Evolutionary conservation across 2,329 filamentous ascomycete genomes (phyloP).

Genomic region (Pleoardoris graminearum): DNA sequence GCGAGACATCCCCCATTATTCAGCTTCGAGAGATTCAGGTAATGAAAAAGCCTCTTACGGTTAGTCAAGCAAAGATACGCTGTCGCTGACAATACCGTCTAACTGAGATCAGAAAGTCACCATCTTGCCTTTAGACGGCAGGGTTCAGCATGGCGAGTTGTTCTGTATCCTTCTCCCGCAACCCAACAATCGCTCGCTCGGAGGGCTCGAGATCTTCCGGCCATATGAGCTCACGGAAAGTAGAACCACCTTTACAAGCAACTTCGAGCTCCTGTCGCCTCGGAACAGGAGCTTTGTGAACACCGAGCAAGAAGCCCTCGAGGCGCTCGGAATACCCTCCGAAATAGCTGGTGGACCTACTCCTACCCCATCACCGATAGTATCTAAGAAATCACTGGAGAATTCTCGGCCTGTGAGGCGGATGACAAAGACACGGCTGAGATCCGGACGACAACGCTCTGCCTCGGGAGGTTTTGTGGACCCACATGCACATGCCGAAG

Average conservation of each 20-base stretch:
- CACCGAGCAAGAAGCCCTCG: neutral
- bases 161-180: conserved; percentile 28
- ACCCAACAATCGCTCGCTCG: conserved; percentile 17
- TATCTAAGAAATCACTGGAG: neutral
- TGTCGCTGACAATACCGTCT: neutral
- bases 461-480: neutral
- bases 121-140: conserved; percentile 21
- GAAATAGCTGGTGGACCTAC: neutral
- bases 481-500: neutral
- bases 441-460: neutral
- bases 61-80: conserved; percentile 4
- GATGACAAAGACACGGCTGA: neutral
- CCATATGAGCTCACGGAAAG: conserved; percentile 13
- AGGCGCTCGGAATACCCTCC: neutral
- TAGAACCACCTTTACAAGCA: conserved; percentile 14
- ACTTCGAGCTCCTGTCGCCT: conserved; percentile 17
- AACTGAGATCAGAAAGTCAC: conserved; percentile 19
- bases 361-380: neutral
- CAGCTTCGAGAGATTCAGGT: conserved; percentile 22
- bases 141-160: conserved; percentile 15
- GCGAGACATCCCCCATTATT: conserved; percentile 13
- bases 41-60: neutral
- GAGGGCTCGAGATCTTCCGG: conserved; percentile 17
- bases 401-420: neutral
- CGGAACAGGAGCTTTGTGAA: conserved; percentile 11